Evolutionary conservation across 2,329 filamentous ascomycete genomes (phyloP).

Genomic region (Aspergillus ibericus): DNA sequence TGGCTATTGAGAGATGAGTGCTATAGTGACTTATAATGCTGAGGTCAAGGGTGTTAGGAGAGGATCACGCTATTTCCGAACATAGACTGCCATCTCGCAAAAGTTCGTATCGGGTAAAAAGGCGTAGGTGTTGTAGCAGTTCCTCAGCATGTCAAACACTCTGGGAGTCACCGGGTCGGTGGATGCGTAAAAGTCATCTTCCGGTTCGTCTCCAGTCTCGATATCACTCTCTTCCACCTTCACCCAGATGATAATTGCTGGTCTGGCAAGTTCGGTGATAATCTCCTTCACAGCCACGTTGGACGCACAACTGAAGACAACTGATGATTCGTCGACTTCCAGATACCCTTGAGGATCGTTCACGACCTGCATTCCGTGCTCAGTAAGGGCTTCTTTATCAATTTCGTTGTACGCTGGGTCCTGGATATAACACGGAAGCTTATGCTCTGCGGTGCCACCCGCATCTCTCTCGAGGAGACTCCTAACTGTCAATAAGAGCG

Average conservation of each 20-base stretch:
- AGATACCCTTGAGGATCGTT: slow-evolving; percentile 35
- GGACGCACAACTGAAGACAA: slow-evolving; percentile 35
- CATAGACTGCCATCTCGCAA: no score
- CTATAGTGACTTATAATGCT: no score
- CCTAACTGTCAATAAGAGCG: no score
- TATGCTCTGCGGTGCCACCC: no score
- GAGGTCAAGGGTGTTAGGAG: no score
- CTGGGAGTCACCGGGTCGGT: no score
- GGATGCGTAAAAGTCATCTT: background rate
- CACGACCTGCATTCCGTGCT: slow-evolving; percentile 20
- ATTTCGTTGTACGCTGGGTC: slow-evolving; percentile 20
- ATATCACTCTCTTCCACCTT: slow-evolving; percentile 4
- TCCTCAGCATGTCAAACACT: no score
- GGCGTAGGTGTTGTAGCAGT: background rate
- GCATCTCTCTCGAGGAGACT: no score
- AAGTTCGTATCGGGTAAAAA: background rate
- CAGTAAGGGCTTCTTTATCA: slow-evolving; percentile 17
- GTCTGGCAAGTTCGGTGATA: slow-evolving; percentile 38
- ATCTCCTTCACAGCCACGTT: slow-evolving; percentile 39
- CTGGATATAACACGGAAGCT: slow-evolving; percentile 20
- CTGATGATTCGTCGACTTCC: slow-evolving; percentile 34
- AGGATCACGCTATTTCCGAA: no score
- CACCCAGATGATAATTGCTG: slow-evolving; percentile 27
- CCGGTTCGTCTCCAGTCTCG: background rate
- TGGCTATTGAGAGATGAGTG: no score